Conservation (phyloP, 352 stramenopile species). For the Phytophthora rubi region DNA sequence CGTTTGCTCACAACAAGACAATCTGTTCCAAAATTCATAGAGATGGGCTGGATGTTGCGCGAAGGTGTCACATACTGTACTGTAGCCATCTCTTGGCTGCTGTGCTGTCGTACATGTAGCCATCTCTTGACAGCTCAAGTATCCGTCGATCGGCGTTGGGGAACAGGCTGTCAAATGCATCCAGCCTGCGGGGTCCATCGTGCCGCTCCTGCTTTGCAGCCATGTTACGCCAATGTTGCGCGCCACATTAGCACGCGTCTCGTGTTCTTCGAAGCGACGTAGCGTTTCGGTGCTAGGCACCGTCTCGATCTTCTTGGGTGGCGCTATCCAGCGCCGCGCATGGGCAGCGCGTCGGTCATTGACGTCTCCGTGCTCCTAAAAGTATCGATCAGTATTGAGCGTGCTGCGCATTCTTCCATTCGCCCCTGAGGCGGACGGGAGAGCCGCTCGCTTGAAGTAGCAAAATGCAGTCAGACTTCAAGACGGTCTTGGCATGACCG, state of each 20-base stretch:
- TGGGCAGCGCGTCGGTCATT: too few relatives aligned
- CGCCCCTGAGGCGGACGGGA: too few relatives aligned
- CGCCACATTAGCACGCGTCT: neutral
- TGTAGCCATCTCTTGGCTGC: conserved; percentile 5
- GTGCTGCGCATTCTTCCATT: neutral
- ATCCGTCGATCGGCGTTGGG: neutral
- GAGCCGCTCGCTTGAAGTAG: too few relatives aligned
- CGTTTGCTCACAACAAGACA: conserved; percentile 30
- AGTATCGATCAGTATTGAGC: neutral
- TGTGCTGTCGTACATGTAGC: too few relatives aligned
- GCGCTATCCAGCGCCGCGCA: too few relatives aligned
- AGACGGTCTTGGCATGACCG: too few relatives aligned
- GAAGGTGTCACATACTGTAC: conserved; percentile 6
- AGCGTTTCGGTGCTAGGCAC: conserved; percentile 9
- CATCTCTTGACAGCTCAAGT: too few relatives aligned
- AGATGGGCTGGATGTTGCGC: conserved; percentile 26
- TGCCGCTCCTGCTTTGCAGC: neutral
- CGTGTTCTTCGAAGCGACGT: neutral
- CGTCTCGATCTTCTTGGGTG: neutral
- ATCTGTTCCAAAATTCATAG: conserved; percentile 12
- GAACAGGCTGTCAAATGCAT: neutral
- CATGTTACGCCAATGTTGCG: neutral
- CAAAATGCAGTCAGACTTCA: too few relatives aligned
- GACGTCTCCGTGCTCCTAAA: too few relatives aligned
- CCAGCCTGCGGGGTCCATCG: neutral